Conservation (phyloP, 306 rosid genomes). For the Sesbania bispinosa region DNA sequence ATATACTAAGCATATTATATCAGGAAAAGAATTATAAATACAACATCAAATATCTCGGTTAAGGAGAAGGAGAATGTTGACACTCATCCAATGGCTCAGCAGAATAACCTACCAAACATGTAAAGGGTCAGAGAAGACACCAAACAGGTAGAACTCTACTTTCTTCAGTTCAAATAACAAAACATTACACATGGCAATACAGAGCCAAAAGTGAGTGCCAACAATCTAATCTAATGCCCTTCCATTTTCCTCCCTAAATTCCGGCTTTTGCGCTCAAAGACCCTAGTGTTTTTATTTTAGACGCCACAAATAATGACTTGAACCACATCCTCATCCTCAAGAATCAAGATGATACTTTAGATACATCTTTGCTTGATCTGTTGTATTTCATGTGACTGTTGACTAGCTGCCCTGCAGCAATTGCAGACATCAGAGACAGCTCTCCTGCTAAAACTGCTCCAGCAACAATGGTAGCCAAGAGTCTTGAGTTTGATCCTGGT, state of each 20-base stretch:
- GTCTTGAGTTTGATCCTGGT: conserved; percentile 68
- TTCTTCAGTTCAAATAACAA: conserved; percentile 21
- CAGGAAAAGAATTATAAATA: conserved; percentile 26
- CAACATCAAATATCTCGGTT: conserved; percentile 20
- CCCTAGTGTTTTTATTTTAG: conserved; percentile 17
- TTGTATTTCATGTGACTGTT: conserved; percentile 83
- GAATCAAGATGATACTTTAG: conserved; percentile 37
- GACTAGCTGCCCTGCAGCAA: conserved; percentile 72
- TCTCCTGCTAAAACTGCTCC: conserved; percentile 78
- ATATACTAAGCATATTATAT: conserved; percentile 20
- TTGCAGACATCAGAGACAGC: conserved; percentile 70
- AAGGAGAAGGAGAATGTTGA: conserved; percentile 16
- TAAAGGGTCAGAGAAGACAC: neutral
- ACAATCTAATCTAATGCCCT: conserved; percentile 4
- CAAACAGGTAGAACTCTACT: conserved; percentile 6
- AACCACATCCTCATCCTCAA: conserved; percentile 15
- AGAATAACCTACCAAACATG: conserved; percentile 14
- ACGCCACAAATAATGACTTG: conserved; percentile 19
- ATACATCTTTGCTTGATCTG: conserved; percentile 54
- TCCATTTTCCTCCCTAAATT: conserved; percentile 12
- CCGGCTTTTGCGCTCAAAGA: neutral
- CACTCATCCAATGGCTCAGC: conserved; percentile 23
- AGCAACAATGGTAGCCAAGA: conserved; percentile 61
- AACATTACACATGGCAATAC: conserved; percentile 21
- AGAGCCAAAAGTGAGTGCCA: conserved; percentile 22